Conservation (phyloP, 306 rosid genomes). For the Medicago truncatula region DNA sequence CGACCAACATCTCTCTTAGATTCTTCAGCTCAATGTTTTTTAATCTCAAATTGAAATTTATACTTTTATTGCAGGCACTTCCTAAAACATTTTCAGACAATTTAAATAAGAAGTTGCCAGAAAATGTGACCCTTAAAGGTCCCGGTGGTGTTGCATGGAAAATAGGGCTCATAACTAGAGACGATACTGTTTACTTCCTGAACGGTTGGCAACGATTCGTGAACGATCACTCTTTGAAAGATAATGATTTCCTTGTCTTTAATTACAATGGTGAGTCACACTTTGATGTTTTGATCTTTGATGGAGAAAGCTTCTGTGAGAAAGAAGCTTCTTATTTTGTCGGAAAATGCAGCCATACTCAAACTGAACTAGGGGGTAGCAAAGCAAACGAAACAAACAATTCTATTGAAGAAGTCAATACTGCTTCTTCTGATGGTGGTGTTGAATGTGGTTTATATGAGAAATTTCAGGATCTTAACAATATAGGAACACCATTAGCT, state of each 20-base stretch:
- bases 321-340: constrained; percentile 66
- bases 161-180: constrained; percentile 52
- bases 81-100: constrained; percentile 61
- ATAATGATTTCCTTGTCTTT: constrained; percentile 72
- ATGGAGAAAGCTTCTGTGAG: constrained; percentile 65
- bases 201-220: constrained; percentile 69
- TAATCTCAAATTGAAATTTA: background rate
- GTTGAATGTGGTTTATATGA: constrained; percentile 40
- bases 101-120: constrained; percentile 63
- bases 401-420: constrained; percentile 42
- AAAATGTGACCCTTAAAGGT: constrained; percentile 59
- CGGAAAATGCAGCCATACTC: constrained; percentile 46
- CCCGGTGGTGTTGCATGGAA: constrained; percentile 72
- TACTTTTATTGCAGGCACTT: constrained; percentile 55
- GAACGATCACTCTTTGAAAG: constrained; percentile 59
- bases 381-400: constrained; percentile 41
- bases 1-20: background rate
- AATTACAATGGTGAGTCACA: constrained; percentile 63
- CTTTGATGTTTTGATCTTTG: constrained; percentile 70
- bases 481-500: constrained; percentile 23
- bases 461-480: constrained; percentile 31
- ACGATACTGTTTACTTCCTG: constrained; percentile 49
- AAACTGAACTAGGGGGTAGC: constrained; percentile 30
- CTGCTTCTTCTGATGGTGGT: constrained; percentile 44
- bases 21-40: background rate